Evolutionary conservation across 192 early-diverging fungal genomes (phyloP).

Genomic region (Ambispora gerdemannii): DNA sequence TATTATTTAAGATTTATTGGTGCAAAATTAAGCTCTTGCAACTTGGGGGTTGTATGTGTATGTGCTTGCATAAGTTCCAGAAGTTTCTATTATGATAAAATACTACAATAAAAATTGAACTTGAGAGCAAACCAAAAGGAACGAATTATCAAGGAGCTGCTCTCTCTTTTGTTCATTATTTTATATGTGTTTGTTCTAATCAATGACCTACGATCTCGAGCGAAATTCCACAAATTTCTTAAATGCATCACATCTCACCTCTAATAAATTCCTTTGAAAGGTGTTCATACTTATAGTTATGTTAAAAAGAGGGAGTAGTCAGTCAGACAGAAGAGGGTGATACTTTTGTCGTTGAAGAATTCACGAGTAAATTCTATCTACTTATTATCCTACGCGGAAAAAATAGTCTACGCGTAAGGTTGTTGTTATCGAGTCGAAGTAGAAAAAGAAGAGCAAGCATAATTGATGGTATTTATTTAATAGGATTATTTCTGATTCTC

Average conservation of each 20-base stretch:
- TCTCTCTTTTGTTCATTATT: background rate
- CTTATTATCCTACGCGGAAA: background rate
- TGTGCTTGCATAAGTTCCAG: no score
- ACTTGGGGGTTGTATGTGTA: no score
- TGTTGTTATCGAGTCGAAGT: background rate
- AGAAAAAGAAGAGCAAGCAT: no score
- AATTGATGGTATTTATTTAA: no score
- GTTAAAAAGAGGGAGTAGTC: no score
- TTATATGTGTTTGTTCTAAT: background rate
- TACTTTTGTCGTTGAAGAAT: background rate
- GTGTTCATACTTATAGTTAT: background rate
- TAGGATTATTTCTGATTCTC: no score
- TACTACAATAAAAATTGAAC: background rate
- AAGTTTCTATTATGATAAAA: background rate
- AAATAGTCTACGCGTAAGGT: background rate
- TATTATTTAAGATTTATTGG: background rate
- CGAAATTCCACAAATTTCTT: no score
- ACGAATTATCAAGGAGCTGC: no score
- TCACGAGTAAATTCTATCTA: no score
- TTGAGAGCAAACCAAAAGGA: no score
- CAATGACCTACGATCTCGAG: no score
- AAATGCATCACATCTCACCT: background rate
- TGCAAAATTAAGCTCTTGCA: no score
- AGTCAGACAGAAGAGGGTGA: background rate
- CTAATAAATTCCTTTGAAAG: background rate